Evolutionary conservation across 2,329 filamentous ascomycete species (phyloP), one percentile per base, ranked within the genome.

Genomic region (Pseudogymnoascus sp.): DNA sequence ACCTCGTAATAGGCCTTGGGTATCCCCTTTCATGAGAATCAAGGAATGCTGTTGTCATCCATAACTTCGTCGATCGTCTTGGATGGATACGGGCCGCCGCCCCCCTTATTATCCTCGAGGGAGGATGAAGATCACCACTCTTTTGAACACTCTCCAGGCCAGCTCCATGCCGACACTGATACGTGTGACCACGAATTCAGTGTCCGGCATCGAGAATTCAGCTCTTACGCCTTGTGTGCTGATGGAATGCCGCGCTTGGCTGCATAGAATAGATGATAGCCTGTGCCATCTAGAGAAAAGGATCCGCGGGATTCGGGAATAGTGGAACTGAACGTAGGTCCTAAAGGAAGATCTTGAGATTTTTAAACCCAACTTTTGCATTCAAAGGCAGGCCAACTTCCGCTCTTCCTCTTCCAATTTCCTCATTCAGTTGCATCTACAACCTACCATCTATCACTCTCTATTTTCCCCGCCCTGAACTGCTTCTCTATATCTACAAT

Each of bases 211-310:
- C 21, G 28, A 34, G n/a, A 34, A 34, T 57, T 34, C 51, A 57
- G 51, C 51, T 57, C 51, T 34, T 34, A 34, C 51, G 51, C n/a
- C 51, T 19, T 57, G 16, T 57, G n/a, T 0, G 25, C 28, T 34
- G 51, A 28, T 19, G 25, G 51, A 31, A 57, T 34, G n/a, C 28
- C n/a, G 51, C 10, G n/a, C 51, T 57, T 57, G 51, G 51, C 51
- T 57, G 51, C 51, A 57, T 57, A 57, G 51, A 57, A 57, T 57
- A 57, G 25, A 34, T 57, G 51, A 57, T 57, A 57, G 51, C 51
- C n/a, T 34, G 51, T 57, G 51, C 51, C 51, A 57, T 57, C 51
- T 57, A 57, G 51, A 57, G 28, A 57, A 48, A 57, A 25, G 19
- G 10, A 2, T 23, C 28, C 51, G n/a, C 25, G 51, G 51, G 51